Evolutionary conservation across 805 yeast species (phyloP).

Genomic region (Sugiyamaella mastotermitis): DNA sequence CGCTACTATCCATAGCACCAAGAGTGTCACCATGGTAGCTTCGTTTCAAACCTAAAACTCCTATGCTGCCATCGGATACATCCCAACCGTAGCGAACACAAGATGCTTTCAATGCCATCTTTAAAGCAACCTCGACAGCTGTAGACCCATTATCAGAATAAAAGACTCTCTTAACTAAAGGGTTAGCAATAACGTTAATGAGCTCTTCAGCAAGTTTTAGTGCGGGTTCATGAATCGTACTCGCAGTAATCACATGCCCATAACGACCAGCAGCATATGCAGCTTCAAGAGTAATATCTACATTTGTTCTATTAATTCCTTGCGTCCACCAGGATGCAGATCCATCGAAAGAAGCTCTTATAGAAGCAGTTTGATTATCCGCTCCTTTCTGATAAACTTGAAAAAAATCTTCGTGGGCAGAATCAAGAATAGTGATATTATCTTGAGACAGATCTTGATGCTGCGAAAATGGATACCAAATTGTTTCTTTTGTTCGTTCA

Average conservation of each 20-base stretch:
- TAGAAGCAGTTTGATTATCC: constrained; percentile 1
- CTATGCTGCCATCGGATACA: constrained; percentile 11
- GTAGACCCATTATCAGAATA: constrained; percentile 27
- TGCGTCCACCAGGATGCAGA: constrained; percentile 29
- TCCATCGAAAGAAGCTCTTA: constrained; percentile 19
- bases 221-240: constrained; percentile 24
- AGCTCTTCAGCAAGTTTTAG: constrained; percentile 18
- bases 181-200: constrained; percentile 14
- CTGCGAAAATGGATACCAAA: constrained; percentile 27
- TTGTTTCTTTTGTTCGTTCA: constrained; percentile 11
- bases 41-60: constrained; percentile 21
- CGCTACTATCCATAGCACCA: constrained; percentile 23
- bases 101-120: constrained; percentile 23
- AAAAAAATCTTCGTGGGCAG: constrained; percentile 22
- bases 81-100: constrained; percentile 17
- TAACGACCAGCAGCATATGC: constrained; percentile 25
- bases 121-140: constrained; percentile 24
- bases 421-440: constrained; percentile 21
- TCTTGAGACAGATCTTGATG: constrained; percentile 15
- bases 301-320: constrained; percentile 23
- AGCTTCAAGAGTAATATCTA: constrained; percentile 20
- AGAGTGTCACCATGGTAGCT: constrained; percentile 26
- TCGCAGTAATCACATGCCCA: constrained; percentile 25
- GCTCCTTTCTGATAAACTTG: constrained; percentile 6
- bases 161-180: constrained; percentile 18